Evolutionary conservation across 1,284 basidiomycete species (phyloP), one percentile per base, ranked within the genome.

Genomic region (Ganoderma leucocontextum): DNA sequence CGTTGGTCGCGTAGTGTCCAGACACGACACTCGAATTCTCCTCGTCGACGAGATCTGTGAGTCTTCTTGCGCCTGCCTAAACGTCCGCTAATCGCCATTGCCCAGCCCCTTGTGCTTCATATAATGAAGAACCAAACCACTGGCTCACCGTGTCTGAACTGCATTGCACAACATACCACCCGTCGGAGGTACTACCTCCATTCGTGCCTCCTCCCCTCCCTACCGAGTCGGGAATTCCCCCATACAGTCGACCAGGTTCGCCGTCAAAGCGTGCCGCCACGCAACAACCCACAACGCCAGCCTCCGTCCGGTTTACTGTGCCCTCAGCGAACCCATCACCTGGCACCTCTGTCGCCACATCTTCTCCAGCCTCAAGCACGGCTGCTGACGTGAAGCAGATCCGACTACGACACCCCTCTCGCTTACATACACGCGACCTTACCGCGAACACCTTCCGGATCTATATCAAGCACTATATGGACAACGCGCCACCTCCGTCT

Each of bases 391-490:
- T 7, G 29, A 25, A 33, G 12, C 57, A 59, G 63, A 65, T 69
- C 1, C 86, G 84, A 70, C 81, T 93, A 41, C 88, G 90, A 42
- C 91, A 93, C 77, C 92, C 91, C 1, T 88, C 89, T 0, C 83
- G 88, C 41, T 78, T 93, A 22, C 89, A 85, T 62, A 85, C 87
- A 0, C 82, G 83, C 19, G 90, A 93, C 66, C 84, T 94, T 44
- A 92, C 86, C 1, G 83, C 81, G 7, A 89, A 89, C 67, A 89
- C 88, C 0, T 92, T 94, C 76, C 85, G 90, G 13, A 85, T 92
- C 53, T 93, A 94, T 74, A 73, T 94, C 69, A 92, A 91, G 72
- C 89, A 93, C 70, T 93, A 88, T 77, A 90, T 94, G 88, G 88
- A 91, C 74, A 83, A 88, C 58, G 76, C 75, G 0, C 75, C 76